A percentile compares a stretch with the other conserved stretches of the same genome.
Evolutionary conservation across 805 yeast species (phyloP).

Genomic region (Barnettozyma sp.): DNA sequence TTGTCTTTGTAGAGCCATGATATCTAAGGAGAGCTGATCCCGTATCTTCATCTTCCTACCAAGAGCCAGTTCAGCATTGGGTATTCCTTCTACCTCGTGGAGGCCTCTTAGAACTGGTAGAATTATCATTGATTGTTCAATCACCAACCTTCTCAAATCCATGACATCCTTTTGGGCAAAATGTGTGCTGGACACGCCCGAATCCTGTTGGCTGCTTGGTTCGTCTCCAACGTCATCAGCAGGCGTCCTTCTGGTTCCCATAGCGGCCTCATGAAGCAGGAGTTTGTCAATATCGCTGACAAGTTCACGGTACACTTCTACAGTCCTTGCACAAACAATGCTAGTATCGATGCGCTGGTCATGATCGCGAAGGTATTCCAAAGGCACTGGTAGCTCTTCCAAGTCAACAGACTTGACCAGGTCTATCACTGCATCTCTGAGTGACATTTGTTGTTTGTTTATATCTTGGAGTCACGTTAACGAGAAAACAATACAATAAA

Average conservation of each 20-base stretch:
- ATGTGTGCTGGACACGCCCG: too few species aligned
- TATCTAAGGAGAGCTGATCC: constrained; percentile 12
- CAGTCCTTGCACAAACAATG: constrained; percentile 19
- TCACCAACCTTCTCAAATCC: constrained; percentile 13
- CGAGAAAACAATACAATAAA: not conserved
- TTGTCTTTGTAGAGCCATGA: constrained; percentile 7
- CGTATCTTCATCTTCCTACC: constrained; percentile 11
- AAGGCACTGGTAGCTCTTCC: not conserved
- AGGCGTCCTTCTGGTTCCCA: not conserved
- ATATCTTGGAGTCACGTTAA: not conserved
- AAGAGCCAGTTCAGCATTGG: constrained; percentile 13
- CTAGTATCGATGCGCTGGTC: not conserved
- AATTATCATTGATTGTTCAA: constrained; percentile 16
- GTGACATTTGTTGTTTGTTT: not conserved
- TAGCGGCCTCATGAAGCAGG: constrained; percentile 15
- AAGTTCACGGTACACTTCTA: constrained; percentile 23
- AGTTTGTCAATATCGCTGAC: constrained; percentile 27
- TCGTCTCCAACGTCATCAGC: too few species aligned
- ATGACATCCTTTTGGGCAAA: constrained; percentile 9
- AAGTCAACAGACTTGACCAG: constrained; percentile 1
- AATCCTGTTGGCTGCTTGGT: too few species aligned
- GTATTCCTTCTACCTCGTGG: constrained; percentile 23
- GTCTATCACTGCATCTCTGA: not conserved
- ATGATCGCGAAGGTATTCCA: not conserved
- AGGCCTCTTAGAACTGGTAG: constrained; percentile 20